Percentiles rank a stretch among this genome's conserved stretches.
phyloP scores from a whole-genome alignment of 2,329 filamentous ascomycete genomes.

The Scorias spongiosa region DNA sequence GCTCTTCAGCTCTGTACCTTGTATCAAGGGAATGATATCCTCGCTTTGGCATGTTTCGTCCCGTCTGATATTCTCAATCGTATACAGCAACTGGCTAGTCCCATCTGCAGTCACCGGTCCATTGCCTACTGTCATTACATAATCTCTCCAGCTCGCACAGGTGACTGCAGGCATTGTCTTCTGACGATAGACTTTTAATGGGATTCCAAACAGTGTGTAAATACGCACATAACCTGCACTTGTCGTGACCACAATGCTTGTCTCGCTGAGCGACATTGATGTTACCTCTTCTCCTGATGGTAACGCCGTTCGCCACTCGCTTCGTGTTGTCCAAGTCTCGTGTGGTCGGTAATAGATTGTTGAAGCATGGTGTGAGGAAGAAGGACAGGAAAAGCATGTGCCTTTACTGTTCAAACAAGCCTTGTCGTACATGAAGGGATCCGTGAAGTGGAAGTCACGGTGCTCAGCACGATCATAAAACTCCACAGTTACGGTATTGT shows the following conservation, averaged over 20 bases:
- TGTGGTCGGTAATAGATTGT: constrained; percentile 93
- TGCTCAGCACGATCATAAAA: constrained; percentile 92
- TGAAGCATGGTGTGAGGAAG: constrained; percentile 50
- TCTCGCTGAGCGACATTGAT: constrained; percentile 80
- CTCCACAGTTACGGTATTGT: constrained; percentile 82
- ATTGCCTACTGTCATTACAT: constrained; percentile 91
- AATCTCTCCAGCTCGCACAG: constrained; percentile 87
- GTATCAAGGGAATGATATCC: constrained; percentile 72
- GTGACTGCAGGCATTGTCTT: constrained; percentile 84
- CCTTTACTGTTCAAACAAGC: constrained; percentile 79
- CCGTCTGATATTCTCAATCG: constrained; percentile 84
- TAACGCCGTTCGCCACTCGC: constrained; percentile 81
- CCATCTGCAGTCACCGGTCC: constrained; percentile 71
- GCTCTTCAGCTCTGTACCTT: constrained; percentile 56
- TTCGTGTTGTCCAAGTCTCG: constrained; percentile 84
- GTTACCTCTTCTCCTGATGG: constrained; percentile 74
- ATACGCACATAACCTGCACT: constrained; percentile 77
- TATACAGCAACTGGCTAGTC: constrained; percentile 65
- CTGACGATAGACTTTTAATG: constrained; percentile 75
- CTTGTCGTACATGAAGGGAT: constrained; percentile 91
- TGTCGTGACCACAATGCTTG: constrained; percentile 80
- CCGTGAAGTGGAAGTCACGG: constrained; percentile 92
- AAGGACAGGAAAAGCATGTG: constrained; percentile 68
- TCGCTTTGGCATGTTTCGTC: constrained; percentile 92
- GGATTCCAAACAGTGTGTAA: constrained; percentile 84